Conservation (phyloP, 495 filamentous ascomycete genomes). For the Talaromyces adpressus region DNA sequence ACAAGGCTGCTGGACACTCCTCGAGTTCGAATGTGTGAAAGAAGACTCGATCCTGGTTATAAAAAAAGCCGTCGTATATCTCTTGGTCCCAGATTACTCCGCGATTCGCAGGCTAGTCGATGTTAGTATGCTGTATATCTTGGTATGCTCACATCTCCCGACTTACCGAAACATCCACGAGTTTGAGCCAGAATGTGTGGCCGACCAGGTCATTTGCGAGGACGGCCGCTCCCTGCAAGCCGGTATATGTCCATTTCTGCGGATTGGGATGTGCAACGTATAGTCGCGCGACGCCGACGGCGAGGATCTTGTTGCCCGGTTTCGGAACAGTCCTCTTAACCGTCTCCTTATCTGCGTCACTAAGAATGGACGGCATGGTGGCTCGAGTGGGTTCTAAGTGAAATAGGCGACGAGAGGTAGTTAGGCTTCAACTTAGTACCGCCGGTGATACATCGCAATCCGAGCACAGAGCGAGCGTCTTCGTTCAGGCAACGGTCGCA, state of each 20-base stretch:
- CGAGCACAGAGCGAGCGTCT: neutral
- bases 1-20: conserved; percentile 79
- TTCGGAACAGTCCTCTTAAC: conserved; percentile 90
- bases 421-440: conserved; percentile 8
- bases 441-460: conserved; percentile 5
- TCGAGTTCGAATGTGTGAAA: conserved; percentile 97
- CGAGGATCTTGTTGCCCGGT: conserved; percentile 88
- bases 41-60: conserved; percentile 93
- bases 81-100: conserved; percentile 99
- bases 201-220: conserved; percentile 91
- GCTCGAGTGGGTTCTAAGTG: neutral
- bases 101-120: conserved; percentile 58
- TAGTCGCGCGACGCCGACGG: conserved; percentile 86
- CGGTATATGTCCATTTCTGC: conserved; percentile 88
- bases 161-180: conserved; percentile 92
- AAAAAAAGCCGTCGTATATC: conserved; percentile 87
- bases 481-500: neutral
- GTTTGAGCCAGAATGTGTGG: conserved; percentile 92
- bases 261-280: conserved; percentile 88
- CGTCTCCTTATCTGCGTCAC: conserved; percentile 84
- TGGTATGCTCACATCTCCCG: conserved; percentile 18
- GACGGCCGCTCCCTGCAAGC: conserved; percentile 87
- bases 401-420: neutral
- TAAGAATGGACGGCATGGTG: conserved; percentile 80
- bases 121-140: neutral